Base-by-base conservation (phyloP, 176 grass and related monocot genomes). In the Hordeum marinum region DNA sequence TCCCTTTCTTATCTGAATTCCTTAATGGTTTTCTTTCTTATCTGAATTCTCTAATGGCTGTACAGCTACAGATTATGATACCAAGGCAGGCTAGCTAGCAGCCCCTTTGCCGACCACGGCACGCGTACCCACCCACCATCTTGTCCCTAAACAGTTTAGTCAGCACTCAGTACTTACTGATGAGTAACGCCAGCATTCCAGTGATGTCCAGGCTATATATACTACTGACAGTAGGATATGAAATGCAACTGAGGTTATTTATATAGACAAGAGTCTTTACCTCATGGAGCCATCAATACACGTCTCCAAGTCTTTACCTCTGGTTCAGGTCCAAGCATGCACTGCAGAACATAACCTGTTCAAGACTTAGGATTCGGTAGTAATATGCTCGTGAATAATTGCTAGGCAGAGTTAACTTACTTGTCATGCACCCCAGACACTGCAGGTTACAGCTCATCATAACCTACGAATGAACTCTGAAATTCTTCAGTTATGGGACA, bases 21-120 rank as follows among this genome's bases (percentile, higher is more conserved):
- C n/a, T 27, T 59, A 50, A 80, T 85, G 62, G 61, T 55, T 55
- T 55, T 42, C 27, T 67, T 39, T 39, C 34, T 18, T 50, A 50
- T 23, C 41, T 80, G 27, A 80, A 23, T 75, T 20, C 8, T 61
- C 37, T 74, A 68, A 85, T 89, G 62, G 60, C 0, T 76, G 70
- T 62, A 75, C 82, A 89, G 26, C 77, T 69, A 43, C 57, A 41
- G 18, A 24, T 60, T 81, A 76, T 18, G 82, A 85, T 62, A 41
- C n/a, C 15, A 89, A 5, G 9, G 36, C 27, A 17, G 8, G 70
- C 68, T 71, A 41, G 40, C 45, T 50, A 50, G 46, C 46, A 2
- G 70, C 24, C 60, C 26, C 66, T 57, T 57, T 46, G 83, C 83
- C 84, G 83, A 81, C 77, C 70, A 62, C n/a, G 45, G n/a, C 82